phyloP scores from a whole-genome alignment of 495 filamentous ascomycete species.

The Talaromyces trachyspermus region DNA sequence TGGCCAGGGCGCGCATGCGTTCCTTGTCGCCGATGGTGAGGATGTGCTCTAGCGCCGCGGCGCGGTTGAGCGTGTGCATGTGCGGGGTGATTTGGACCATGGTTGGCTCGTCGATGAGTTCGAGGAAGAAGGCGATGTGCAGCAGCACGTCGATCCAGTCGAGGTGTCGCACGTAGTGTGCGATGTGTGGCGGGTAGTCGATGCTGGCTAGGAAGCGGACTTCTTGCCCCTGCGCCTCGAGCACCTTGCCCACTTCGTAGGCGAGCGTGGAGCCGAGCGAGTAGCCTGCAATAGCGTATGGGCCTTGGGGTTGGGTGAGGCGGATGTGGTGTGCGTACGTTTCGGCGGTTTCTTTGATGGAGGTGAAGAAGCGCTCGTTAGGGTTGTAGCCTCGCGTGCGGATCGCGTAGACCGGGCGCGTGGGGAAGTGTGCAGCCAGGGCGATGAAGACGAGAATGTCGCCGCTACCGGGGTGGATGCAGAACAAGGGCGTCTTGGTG shows the following conservation, averaged over 20 bases:
- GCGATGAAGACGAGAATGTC: constrained; percentile 47
- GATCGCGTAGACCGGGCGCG: constrained; percentile 45
- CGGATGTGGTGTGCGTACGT: constrained; percentile 36
- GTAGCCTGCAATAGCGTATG: constrained; percentile 46
- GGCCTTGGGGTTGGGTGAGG: constrained; percentile 35
- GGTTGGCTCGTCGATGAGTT: constrained; percentile 6
- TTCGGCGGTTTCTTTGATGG: constrained; percentile 20
- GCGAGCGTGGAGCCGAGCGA: constrained; percentile 41
- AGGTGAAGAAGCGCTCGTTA: constrained; percentile 22
- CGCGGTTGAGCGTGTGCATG: neutral
- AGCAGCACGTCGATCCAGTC: constrained; percentile 8
- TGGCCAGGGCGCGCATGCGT: neutral
- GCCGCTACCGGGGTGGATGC: constrained; percentile 47
- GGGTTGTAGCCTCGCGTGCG: constrained; percentile 38
- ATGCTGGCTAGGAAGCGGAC: constrained; percentile 15
- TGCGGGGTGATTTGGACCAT: neutral
- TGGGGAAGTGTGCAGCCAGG: constrained; percentile 31
- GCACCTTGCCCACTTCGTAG: constrained; percentile 40
- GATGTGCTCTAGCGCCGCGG: neutral
- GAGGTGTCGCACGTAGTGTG: neutral
- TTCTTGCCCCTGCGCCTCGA: constrained; percentile 20
- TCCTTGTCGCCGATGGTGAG: neutral
- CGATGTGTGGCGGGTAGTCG: constrained; percentile 12
- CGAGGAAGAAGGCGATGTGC: constrained; percentile 10
- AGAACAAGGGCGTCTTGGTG: constrained; percentile 40